Base-by-base conservation (phyloP, 768 basidiomycete genomes). In the Tricholoma sp. region DNA sequence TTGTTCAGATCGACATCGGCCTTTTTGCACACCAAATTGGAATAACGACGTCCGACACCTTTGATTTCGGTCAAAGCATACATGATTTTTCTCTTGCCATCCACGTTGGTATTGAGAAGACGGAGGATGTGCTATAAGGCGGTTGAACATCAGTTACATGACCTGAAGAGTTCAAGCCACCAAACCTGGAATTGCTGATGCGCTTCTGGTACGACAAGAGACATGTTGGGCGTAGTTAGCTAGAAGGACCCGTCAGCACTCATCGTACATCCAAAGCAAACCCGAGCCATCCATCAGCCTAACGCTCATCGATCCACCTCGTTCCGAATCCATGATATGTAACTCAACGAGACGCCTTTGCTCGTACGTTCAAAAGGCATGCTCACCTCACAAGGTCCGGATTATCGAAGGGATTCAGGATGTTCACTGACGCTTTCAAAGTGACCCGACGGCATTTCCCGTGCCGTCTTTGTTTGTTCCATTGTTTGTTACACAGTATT, bases 11-110 rank as follows among this genome's bases (percentile, higher is more conserved):
- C 96, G 41, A 99, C 93, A 79, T 98, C 97, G 60, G 97, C 97
- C 82, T 99, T 99, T 79, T 98, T 98, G 86, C 97, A 98, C 66
- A 98, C 96, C 68, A 98, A 77, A 79, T 98, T 98, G 71, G 97
- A 88, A 79, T 98, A 99, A 54, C 97, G 90, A 63, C 97, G 89
- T 68, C 97, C 97, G 59, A 99, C 97, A 85, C 97, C 97, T 83
- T 98, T 98, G 83, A 99, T 99, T 81, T 99, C 97, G 50, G 97
- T 98, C 80, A 98, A 74, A 68, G 97, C 96, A 74, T 94, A 98
- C 91, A 94, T 98, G 75, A 99, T 89, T 81, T 99, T 99, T 67
- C 97, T 88, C 74, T 96, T 95, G 66, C 97, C 97, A 76, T 98
- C 96, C 64, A 99, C 97, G 80, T 98, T 98, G 73, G 97, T 98